These are phyloP conservation scores for Kodamaea suecica DNA, from an alignment of 1,139 yeast genomes.

Conservation along the genomic window DNA sequence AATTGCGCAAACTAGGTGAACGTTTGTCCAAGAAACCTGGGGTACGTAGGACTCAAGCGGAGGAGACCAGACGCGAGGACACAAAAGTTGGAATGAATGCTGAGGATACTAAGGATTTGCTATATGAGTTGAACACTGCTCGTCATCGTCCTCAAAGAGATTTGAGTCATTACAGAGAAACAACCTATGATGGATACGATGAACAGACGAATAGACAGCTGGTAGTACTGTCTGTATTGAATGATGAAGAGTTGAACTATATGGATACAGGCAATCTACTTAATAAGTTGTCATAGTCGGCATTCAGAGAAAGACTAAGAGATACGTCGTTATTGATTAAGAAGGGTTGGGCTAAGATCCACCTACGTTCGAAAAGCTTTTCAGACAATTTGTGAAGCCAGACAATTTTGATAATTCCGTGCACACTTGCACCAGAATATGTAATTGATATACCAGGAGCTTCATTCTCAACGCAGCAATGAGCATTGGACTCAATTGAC, in stretches of 20 bases:
- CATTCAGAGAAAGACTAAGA: no score
- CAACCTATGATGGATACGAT: slow-evolving; percentile 19
- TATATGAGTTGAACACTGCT: slow-evolving; percentile 1
- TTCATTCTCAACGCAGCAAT: no score
- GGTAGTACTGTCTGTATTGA: slow-evolving; percentile 22
- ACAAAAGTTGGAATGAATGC: background rate
- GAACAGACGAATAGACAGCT: slow-evolving; percentile 5
- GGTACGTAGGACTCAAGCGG: slow-evolving; percentile 11
- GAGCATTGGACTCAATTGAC: no score
- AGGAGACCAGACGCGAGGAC: background rate
- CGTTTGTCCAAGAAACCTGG: slow-evolving; percentile 19
- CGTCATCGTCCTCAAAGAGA: slow-evolving; percentile 7
- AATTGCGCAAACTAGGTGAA: slow-evolving; percentile 32
- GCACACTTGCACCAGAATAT: no score
- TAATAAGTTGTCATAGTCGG: background rate
- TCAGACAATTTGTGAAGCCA: no score
- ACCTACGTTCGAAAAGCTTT: no score
- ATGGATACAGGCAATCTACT: slow-evolving; percentile 17
- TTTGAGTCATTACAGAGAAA: slow-evolving; percentile 16
- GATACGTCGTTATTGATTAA: no score
- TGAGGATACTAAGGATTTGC: slow-evolving; percentile 2
- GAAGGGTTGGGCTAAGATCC: no score
- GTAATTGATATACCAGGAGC: no score
- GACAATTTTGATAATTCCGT: no score
- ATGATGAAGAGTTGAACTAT: slow-evolving; percentile 28